Evolutionary conservation across 164 flowering plant genomes (phyloP), one percentile per base, ranked within the genome.

Genomic region (Vitis labrusca): DNA sequence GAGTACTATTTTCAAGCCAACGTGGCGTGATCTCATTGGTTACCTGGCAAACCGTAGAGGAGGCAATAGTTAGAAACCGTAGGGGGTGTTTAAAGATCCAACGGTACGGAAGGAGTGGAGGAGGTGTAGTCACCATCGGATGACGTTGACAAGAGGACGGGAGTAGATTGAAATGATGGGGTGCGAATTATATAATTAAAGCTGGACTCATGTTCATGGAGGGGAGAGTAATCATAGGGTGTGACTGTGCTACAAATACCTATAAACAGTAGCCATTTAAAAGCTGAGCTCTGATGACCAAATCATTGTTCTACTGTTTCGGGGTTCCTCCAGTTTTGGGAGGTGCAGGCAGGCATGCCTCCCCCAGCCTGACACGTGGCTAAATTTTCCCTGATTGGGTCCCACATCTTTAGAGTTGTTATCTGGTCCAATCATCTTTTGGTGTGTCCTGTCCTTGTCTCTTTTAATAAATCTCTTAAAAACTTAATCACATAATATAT

Each of bases 131-230:
- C 59, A 19, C 59, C 59, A 19, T 57, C 59, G 5, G 59, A 57
- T 57, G 59, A 57, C 59, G 29, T 57, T 57, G 59, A 57, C 59
- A 57, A 57, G 23, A 57, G 27, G 27, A 1, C 29, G 9, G 16
- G 55, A 57, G 59, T 16, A 57, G 59, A 57, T 57, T 57, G 59
- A 57, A 57, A 57, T 57, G 59, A 57, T 57, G 16, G 59, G 27
- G 14, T 57, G 29, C 59, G 9, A 57, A 16, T 11, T 29, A 57
- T 19, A 57, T 16, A n/a, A 57, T 57, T 57, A 19, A 57, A 57
- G 27, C 9, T 19, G 44, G 44, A 37, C 7, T 8, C 9, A n/a
- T 19, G 59, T 13, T 14, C 2, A n/a, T 14, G n/a, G 56, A 2
- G 56, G 56, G 56, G 5, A 6, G 29, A 57, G 59, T 9, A 57